These are phyloP conservation scores for Inonotus obliquus DNA, from an alignment of 1,284 basidiomycete species.

Conservation along the genomic window DNA sequence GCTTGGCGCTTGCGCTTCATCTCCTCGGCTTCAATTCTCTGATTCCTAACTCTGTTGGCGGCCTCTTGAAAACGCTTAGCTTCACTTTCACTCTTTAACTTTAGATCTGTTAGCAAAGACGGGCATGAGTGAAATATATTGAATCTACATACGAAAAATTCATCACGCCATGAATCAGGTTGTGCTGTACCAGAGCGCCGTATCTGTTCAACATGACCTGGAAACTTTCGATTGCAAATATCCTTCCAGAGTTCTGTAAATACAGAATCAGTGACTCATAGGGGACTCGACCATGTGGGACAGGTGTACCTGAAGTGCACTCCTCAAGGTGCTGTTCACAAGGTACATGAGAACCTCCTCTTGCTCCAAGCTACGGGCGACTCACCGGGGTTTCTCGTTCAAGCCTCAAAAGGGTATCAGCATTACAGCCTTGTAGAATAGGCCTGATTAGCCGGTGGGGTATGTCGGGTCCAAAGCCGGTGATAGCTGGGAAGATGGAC, in stretches of 20 bases:
- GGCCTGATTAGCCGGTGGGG: constrained; percentile 61
- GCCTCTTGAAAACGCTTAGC: constrained; percentile 56
- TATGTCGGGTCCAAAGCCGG: constrained; percentile 52
- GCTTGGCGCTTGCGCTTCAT: constrained; percentile 69
- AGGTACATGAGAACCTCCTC: background rate
- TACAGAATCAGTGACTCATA: constrained; percentile 17
- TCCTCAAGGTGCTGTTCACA: constrained; percentile 46
- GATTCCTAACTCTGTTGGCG: constrained; percentile 51
- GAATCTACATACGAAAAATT: constrained; percentile 52
- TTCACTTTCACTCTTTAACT: constrained; percentile 50
- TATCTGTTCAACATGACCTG: constrained; percentile 44
- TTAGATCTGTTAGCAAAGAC: constrained; percentile 4
- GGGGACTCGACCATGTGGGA: constrained; percentile 9
- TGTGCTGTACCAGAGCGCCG: constrained; percentile 35
- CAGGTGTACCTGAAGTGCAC: constrained; percentile 51
- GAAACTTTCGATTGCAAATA: constrained; percentile 55
- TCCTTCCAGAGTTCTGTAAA: constrained; percentile 63
- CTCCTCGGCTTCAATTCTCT: constrained; percentile 62
- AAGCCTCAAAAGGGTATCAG: constrained; percentile 60
- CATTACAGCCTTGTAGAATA: constrained; percentile 63
- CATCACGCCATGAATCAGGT: constrained; percentile 61
- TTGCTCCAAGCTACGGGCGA: constrained; percentile 15
- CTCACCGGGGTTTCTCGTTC: constrained; percentile 67
- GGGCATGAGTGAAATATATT: background rate
- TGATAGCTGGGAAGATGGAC: constrained; percentile 35